phyloP scores from a whole-genome alignment of 441 rosid genomes.

The Adansonia gregorii region DNA sequence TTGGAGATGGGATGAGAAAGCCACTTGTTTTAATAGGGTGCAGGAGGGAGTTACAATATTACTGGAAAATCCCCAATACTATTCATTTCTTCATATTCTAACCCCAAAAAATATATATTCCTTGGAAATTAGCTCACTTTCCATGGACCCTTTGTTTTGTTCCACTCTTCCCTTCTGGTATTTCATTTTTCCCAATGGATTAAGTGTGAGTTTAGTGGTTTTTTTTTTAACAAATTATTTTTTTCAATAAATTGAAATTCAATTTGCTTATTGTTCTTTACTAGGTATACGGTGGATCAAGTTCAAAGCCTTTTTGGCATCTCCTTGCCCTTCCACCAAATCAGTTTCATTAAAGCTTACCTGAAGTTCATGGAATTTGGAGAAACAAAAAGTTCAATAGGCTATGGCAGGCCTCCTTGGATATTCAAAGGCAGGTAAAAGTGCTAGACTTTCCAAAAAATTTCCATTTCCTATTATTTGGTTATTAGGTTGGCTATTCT shows the following conservation, averaged over 20 bases:
- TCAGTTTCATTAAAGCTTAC: constrained; percentile 10
- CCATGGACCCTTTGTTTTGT: background rate
- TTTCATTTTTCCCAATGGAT: background rate
- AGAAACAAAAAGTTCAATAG: constrained; percentile 46
- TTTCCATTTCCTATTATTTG: too few species aligned
- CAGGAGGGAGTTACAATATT: background rate
- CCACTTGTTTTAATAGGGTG: background rate
- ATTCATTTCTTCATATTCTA: constrained; percentile 1
- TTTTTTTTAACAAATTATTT: constrained; percentile 20
- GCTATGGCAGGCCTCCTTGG: constrained; percentile 93
- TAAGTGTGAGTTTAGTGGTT: background rate
- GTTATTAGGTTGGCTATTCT: too few species aligned
- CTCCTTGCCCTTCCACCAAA: constrained; percentile 30
- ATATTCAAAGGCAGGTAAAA: constrained; percentile 86
- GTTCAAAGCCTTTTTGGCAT: constrained; percentile 20
- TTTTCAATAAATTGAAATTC: constrained; percentile 4
- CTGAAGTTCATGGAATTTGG: constrained; percentile 53
- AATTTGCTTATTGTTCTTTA: constrained; percentile 16
- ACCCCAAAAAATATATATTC: too few species aligned
- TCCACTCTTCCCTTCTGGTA: background rate
- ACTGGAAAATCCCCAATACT: too few species aligned
- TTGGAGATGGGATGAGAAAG: background rate
- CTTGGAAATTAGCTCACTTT: background rate
- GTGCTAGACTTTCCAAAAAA: constrained; percentile 20
- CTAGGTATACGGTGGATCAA: constrained; percentile 8